A percentile compares a stretch with the other conserved stretches of the same genome.
phyloP scores from a whole-genome alignment of 2,329 filamentous ascomycete genomes.

The Dactylonectria macrodidyma region DNA sequence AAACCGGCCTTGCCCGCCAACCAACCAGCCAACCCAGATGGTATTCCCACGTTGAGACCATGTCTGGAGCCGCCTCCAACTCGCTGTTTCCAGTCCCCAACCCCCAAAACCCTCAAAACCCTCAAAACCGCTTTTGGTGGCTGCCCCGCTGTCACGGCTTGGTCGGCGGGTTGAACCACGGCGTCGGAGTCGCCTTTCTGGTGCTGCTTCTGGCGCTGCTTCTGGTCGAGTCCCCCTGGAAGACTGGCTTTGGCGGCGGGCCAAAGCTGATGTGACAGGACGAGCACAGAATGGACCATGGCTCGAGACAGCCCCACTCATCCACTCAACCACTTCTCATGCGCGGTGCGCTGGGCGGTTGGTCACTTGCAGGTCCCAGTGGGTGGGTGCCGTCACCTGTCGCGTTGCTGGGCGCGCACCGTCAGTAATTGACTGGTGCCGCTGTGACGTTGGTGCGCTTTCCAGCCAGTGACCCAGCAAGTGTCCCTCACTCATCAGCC shows the following conservation, averaged over 20 bases:
- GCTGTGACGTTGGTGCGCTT: slow-evolving; percentile 39
- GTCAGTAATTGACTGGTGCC: background rate
- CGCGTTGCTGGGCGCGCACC: too few species aligned
- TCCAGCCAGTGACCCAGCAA: slow-evolving; percentile 3
- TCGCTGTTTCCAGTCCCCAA: slow-evolving; percentile 4
- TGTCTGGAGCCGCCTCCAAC: background rate
- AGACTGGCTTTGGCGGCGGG: background rate
- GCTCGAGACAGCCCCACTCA: slow-evolving; percentile 14
- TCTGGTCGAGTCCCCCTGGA: background rate
- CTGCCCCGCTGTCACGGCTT: slow-evolving; percentile 13
- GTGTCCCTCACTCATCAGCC: slow-evolving; percentile 27
- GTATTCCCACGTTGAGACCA: slow-evolving; percentile 19
- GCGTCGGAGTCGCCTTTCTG: slow-evolving; percentile 1
- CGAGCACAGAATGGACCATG: background rate
- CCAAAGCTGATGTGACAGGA: background rate
- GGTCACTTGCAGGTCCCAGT: slow-evolving; percentile 1
- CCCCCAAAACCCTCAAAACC: too few species aligned
- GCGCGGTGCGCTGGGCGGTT: background rate
- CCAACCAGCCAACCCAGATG: slow-evolving; percentile 11
- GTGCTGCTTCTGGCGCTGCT: background rate
- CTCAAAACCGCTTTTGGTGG: slow-evolving; percentile 19
- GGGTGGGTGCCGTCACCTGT: background rate
- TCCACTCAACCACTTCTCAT: background rate
- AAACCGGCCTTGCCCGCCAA: slow-evolving; percentile 2
- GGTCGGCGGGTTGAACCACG: slow-evolving; percentile 12